Conservation (phyloP, 495 filamentous ascomycete species). For the Hyaloscypha hepaticicola region DNA sequence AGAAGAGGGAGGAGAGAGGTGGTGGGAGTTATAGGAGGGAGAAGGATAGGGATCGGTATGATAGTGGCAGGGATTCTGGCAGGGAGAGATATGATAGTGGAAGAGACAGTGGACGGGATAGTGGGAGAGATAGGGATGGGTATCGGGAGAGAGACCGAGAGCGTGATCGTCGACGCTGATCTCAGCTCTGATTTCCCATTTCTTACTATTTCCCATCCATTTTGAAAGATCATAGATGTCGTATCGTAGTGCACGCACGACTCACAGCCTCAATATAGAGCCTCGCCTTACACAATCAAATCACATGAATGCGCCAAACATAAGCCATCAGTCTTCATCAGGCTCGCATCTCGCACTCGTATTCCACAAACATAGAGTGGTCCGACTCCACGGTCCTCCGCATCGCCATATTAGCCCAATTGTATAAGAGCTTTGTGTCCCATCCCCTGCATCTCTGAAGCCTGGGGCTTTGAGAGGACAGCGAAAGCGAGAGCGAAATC, state of each 20-base stretch:
- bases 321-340: too few relatives aligned
- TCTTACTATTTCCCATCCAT: too few relatives aligned
- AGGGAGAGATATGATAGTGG: background rate
- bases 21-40: slow-evolving; percentile 28
- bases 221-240: background rate
- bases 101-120: slow-evolving; percentile 18
- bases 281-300: too few relatives aligned
- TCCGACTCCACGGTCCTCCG: background rate
- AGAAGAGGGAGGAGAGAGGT: slow-evolving; percentile 38
- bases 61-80: background rate
- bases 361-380: background rate
- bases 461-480: background rate
- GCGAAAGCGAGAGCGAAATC: slow-evolving; percentile 15
- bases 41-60: slow-evolving; percentile 29
- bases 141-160: slow-evolving; percentile 17
- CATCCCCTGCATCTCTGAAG: too few relatives aligned
- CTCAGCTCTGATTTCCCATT: too few relatives aligned
- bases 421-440: background rate
- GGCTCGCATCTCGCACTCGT: background rate
- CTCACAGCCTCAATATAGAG: background rate
- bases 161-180: slow-evolving; percentile 15
- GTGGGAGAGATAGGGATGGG: slow-evolving; percentile 12
- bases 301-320: too few relatives aligned
- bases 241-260: slow-evolving; percentile 22
- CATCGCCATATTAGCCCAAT: too few relatives aligned